Conservation (phyloP, 2,329 filamentous ascomycete species). For the Plectosphaerella cucumerina region DNA sequence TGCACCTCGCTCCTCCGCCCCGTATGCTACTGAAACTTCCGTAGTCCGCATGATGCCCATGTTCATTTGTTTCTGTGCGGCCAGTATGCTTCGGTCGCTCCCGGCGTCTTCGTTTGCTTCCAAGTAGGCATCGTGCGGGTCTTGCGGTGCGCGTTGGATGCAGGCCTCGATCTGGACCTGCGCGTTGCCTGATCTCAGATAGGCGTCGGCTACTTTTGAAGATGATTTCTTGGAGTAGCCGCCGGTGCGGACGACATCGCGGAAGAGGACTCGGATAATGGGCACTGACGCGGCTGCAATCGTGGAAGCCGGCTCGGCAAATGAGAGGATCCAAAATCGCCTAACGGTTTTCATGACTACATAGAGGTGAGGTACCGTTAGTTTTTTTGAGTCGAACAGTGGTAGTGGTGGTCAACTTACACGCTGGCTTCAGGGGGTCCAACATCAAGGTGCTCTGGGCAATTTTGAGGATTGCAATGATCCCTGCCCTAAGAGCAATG, state of each 20-base stretch:
- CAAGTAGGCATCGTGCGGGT: background rate
- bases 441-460: slow-evolving; percentile 9
- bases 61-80: slow-evolving; percentile 1
- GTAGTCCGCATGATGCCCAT: slow-evolving; percentile 14
- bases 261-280: slow-evolving; percentile 18
- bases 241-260: background rate
- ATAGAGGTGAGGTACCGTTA: background rate
- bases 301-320: slow-evolving; percentile 23
- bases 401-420: slow-evolving; percentile 1
- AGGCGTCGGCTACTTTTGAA: background rate
- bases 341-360: background rate
- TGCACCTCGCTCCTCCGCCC: background rate
- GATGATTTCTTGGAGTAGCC: background rate
- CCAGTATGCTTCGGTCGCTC: slow-evolving; percentile 10
- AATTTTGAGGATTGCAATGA: slow-evolving; percentile 16
- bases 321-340: slow-evolving; percentile 14
- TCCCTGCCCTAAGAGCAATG: background rate
- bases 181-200: background rate
- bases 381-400: background rate
- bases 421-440: slow-evolving; percentile 9
- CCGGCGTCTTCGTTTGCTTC: slow-evolving; percentile 2
- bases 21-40: slow-evolving; percentile 12
- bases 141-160: background rate
- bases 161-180: background rate
- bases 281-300: slow-evolving; percentile 26